Conservation (phyloP, 371 early-diverging fungal genomes). For the Rhizomucor miehei region DNA sequence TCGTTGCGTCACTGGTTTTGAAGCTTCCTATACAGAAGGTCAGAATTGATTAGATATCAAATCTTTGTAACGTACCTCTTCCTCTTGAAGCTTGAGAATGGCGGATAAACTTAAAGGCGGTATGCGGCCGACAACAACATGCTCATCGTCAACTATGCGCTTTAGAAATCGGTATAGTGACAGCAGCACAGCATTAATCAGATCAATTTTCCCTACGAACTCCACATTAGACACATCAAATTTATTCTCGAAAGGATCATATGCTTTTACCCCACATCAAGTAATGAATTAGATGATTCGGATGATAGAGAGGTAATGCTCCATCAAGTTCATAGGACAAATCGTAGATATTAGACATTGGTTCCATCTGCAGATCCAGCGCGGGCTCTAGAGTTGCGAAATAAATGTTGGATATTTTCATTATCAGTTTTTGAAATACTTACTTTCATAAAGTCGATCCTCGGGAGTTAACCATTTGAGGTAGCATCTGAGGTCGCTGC, state of each 20-base stretch:
- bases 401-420: too few species aligned
- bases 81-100: constrained; percentile 52
- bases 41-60: neutral
- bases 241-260: neutral
- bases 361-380: constrained; percentile 28
- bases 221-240: neutral
- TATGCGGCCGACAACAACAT: constrained; percentile 36
- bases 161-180: constrained; percentile 49
- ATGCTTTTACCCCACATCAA: constrained; percentile 69
- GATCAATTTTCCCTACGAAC: constrained; percentile 59
- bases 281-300: constrained; percentile 69
- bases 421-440: neutral
- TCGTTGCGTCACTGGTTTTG: constrained; percentile 1
- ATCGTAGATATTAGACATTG: constrained; percentile 56
- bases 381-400: constrained; percentile 6
- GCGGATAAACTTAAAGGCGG: constrained; percentile 52
- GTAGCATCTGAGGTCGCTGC: constrained; percentile 54
- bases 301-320: constrained; percentile 75
- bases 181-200: constrained; percentile 58
- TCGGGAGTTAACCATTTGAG: constrained; percentile 65
- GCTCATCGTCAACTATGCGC: constrained; percentile 44
- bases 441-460: constrained; percentile 36
- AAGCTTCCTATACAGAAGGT: neutral
- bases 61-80: constrained; percentile 17
- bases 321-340: constrained; percentile 55